These are phyloP conservation scores for Dryadomyces quercivorus DNA, from an alignment of 2,329 filamentous ascomycete species.

Conservation along the genomic window DNA sequence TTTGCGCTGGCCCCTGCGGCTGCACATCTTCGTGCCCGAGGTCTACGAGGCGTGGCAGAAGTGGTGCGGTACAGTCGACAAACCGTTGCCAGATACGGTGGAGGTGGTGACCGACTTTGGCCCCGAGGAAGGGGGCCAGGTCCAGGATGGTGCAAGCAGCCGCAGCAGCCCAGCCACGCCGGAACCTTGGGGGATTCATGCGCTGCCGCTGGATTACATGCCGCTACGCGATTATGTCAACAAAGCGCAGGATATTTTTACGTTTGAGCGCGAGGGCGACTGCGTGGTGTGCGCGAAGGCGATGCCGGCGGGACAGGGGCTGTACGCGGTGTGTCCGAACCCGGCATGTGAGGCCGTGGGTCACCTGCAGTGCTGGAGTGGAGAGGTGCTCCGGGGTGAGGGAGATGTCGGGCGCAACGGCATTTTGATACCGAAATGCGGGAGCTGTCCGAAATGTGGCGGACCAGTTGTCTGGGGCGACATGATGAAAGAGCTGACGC, in stretches of 20 bases:
- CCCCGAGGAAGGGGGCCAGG: conserved; percentile 2
- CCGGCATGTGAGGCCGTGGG: conserved; percentile 41
- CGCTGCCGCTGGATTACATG: conserved; percentile 41
- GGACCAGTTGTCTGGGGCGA: conserved; percentile 55
- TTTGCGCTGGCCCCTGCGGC: conserved; percentile 63
- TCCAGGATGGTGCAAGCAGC: neutral
- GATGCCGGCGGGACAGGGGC: conserved; percentile 33
- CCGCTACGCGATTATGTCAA: conserved; percentile 39
- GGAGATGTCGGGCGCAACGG: conserved; percentile 17
- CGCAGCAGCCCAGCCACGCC: neutral
- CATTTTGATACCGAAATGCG: conserved; percentile 52
- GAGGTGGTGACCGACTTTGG: conserved; percentile 45
- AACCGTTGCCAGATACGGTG: conserved; percentile 34
- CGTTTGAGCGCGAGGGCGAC: conserved; percentile 41
- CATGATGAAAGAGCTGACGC: conserved; percentile 70
- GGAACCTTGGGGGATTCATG: conserved; percentile 35
- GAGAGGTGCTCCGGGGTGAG: conserved; percentile 31
- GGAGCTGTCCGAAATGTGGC: conserved; percentile 60
- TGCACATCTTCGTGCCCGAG: conserved; percentile 67
- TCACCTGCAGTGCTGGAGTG: conserved; percentile 48
- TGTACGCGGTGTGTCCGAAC: conserved; percentile 46
- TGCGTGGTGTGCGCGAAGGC: conserved; percentile 40
- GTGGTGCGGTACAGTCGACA: conserved; percentile 38
- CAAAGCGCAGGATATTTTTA: conserved; percentile 41
- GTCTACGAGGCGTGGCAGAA: conserved; percentile 57